Evolutionary conservation across 345 rosid genomes (phyloP), one percentile per base, ranked within the genome.

Genomic region (Hibiscus syriacus): DNA sequence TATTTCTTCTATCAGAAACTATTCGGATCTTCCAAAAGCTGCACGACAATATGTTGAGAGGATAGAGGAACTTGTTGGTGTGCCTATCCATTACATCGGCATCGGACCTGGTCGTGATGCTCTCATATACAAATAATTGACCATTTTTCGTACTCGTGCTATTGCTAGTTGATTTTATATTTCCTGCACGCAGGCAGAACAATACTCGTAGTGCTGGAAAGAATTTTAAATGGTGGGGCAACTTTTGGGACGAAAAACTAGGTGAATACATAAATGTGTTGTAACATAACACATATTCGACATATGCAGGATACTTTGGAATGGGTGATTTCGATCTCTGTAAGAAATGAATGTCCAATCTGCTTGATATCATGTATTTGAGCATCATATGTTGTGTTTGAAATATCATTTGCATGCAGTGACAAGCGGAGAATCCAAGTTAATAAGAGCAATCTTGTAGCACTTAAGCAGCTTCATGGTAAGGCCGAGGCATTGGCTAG

Each of bases 71-170:
- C 92, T 91, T 0, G 89, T 91, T 16, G 99, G 92, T 2, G 86
- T 86, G 26, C 70, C 70, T 7, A 12, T 93, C 71, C 82, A 90
- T 76, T 93, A 88, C 78, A 90, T 93, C 41, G 98, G 98, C 53
- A 82, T 90, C 4, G 98, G 97, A 3, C 96, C 98, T 0, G 92
- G 97, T 49, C 92, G 98, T 36, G 92, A 90, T 52, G 98, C 98
- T 48, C 97, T 93, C 66, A 90, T 90, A 65, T 80, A 58, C 77
- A 93, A 90, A 70, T 93, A 76, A 81, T 76, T 52, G 43, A 30
- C 4, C 3, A 59, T 6, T 36, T 52, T n/a, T 50, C 16, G 26
- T 50, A 9, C 55, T 50, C 3, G 11, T 50, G 22, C 20, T 14
- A 66, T 50, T 32, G n/a, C 7, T 49, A 6, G 45, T 32, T 2